These are phyloP conservation scores for Yamadazyma atlantica DNA, from an alignment of 1,139 yeast genomes.

Conservation along the genomic window DNA sequence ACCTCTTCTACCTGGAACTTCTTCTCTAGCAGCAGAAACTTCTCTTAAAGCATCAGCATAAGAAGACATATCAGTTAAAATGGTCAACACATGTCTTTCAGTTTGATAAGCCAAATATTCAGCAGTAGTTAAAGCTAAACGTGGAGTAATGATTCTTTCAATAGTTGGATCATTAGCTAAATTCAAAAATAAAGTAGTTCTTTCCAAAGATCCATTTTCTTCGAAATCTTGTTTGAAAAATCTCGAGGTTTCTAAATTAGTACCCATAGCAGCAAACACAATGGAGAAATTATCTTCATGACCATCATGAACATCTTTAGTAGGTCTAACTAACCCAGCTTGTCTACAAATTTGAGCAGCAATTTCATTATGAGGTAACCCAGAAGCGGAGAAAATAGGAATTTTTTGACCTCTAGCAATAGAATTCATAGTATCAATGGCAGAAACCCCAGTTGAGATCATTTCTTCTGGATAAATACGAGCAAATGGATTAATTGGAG, in stretches of 20 bases:
- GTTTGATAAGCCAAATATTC: slow-evolving; percentile 98
- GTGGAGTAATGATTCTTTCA: slow-evolving; percentile 98
- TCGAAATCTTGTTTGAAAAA: slow-evolving; percentile 95
- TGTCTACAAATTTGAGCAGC: slow-evolving; percentile 99
- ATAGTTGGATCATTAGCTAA: slow-evolving; percentile 99
- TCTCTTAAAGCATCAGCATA: slow-evolving; percentile 99
- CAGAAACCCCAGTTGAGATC: slow-evolving; percentile 98
- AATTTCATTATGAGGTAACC: slow-evolving; percentile 98
- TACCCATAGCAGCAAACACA: slow-evolving; percentile 89
- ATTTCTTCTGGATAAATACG: slow-evolving; percentile 99
- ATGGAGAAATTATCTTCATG: slow-evolving; percentile 99
- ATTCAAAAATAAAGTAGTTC: slow-evolving; percentile 94
- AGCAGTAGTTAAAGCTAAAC: slow-evolving; percentile 98
- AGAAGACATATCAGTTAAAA: slow-evolving; percentile 98
- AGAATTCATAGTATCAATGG: slow-evolving; percentile 98
- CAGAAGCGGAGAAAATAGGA: slow-evolving; percentile 98
- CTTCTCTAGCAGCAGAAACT: slow-evolving; percentile 99
- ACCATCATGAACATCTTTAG: slow-evolving; percentile 99
- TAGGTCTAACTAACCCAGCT: slow-evolving; percentile 98
- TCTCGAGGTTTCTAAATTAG: slow-evolving; percentile 49
- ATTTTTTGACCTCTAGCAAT: slow-evolving; percentile 99
- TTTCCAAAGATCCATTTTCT: slow-evolving; percentile 96
- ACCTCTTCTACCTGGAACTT: slow-evolving; percentile 99
- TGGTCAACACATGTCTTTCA: slow-evolving; percentile 97
- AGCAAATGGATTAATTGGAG: slow-evolving; percentile 96